Evolutionary conservation across 148 eudicot species (phyloP).

Genomic region (Amaranthus cruentus): DNA sequence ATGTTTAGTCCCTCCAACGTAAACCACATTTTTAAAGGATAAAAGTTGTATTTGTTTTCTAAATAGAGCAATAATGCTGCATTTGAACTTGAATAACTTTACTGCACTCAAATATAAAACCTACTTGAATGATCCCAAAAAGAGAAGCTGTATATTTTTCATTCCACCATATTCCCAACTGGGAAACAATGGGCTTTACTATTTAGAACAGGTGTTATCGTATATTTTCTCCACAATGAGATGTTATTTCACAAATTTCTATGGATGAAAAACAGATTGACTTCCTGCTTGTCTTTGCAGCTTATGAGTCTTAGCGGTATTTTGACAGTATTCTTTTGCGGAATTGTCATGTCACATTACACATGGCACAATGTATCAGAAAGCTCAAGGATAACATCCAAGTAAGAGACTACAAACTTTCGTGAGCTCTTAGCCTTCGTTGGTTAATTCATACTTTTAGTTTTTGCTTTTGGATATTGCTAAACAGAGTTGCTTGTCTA

Average conservation of each 20-base stretch:
- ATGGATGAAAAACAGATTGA: background rate
- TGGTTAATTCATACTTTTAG: background rate
- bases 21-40: background rate
- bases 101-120: background rate
- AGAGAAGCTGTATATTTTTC: background rate
- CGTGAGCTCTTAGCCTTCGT: background rate
- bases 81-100: background rate
- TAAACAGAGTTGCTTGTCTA: background rate
- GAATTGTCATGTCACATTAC: conserved; percentile 68
- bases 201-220: background rate
- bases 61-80: background rate
- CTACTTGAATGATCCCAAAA: too few species aligned
- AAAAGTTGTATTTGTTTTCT: too few species aligned
- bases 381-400: conserved; percentile 74
- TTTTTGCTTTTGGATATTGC: conserved; percentile 31
- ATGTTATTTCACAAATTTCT: background rate
- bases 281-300: conserved; percentile 38
- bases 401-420: conserved; percentile 37
- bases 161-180: background rate
- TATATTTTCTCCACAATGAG: background rate
- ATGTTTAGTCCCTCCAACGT: background rate
- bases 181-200: background rate
- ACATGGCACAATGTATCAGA: conserved; percentile 86
- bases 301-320: conserved; percentile 64
- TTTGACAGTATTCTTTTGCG: conserved; percentile 48